Conservation (phyloP, 2,329 filamentous ascomycete genomes). For the Colletotrichum camelliae region DNA sequence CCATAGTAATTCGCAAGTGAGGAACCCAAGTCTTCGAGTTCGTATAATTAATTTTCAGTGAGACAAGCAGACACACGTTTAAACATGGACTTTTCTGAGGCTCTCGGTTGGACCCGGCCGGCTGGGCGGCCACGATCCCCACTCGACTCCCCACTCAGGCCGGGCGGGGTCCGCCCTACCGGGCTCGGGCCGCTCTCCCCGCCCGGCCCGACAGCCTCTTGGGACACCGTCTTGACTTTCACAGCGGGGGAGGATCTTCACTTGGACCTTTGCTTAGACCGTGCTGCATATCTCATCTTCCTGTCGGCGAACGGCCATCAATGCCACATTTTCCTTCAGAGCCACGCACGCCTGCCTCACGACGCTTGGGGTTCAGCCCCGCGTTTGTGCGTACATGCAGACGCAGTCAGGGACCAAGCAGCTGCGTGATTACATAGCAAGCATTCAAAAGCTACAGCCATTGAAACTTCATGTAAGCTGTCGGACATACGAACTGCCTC, state of each 20-base stretch:
- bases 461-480: not conserved
- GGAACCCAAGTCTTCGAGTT: not conserved
- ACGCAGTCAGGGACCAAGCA: not conserved
- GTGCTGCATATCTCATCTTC: not conserved
- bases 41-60: not conserved
- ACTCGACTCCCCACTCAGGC: not conserved
- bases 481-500: not conserved
- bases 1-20: not conserved
- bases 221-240: conserved; percentile 8
- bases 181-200: conserved; percentile 20
- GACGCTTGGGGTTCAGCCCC: not conserved
- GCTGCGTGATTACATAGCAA: not conserved
- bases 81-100: not conserved
- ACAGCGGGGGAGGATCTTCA: not conserved
- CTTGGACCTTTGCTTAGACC: not conserved
- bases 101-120: conserved; percentile 3
- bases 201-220: conserved; percentile 18
- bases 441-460: not conserved
- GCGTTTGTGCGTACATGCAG: not conserved
- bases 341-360: not conserved
- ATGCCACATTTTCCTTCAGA: not conserved
- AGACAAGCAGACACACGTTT: not conserved
- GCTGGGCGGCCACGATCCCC: not conserved
- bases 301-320: not conserved
- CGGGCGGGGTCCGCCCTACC: conserved; percentile 9